A percentile compares a stretch with the other conserved stretches of the same genome.
phyloP scores from a whole-genome alignment of 2,329 filamentous ascomycete genomes.

The Calonectria pseudoturangicola region DNA sequence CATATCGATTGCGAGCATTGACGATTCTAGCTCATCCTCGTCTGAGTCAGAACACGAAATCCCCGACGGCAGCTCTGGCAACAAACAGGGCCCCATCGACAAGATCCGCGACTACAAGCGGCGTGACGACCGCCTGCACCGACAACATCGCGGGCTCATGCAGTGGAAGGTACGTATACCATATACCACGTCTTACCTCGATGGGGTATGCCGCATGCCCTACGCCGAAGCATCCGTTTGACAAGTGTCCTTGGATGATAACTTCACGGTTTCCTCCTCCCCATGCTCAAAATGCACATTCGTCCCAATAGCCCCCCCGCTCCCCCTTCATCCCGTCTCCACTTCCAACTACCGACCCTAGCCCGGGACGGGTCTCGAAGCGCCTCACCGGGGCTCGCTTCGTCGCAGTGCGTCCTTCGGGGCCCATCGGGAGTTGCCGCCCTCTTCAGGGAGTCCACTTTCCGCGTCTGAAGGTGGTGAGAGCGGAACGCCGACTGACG shows the following conservation, averaged over 20 bases:
- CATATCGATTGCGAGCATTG: slow-evolving; percentile 48
- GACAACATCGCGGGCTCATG: slow-evolving; percentile 82
- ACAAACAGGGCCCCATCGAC: slow-evolving; percentile 68
- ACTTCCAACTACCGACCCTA: slow-evolving; percentile 21
- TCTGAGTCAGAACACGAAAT: slow-evolving; percentile 58
- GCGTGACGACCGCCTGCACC: slow-evolving; percentile 75
- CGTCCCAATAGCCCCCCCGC: not conserved
- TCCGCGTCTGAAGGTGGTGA: slow-evolving; percentile 1
- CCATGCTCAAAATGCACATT: slow-evolving; percentile 2
- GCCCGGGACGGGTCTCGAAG: slow-evolving; percentile 34
- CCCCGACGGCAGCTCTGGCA: slow-evolving; percentile 60
- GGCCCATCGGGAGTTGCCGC: slow-evolving; percentile 29
- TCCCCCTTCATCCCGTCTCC: not conserved
- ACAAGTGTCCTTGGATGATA: slow-evolving; percentile 11
- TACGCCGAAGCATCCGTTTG: slow-evolving; percentile 18
- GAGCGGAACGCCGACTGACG: slow-evolving; percentile 40
- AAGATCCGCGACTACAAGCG: slow-evolving; percentile 77
- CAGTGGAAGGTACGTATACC: slow-evolving; percentile 74
- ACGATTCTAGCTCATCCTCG: slow-evolving; percentile 55
- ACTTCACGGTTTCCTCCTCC: not conserved
- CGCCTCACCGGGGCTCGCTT: slow-evolving; percentile 35
- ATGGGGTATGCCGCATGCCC: not conserved
- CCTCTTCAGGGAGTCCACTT: not conserved
- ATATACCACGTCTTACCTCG: slow-evolving; percentile 21
- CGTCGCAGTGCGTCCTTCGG: not conserved